Percentiles rank a stretch among this genome's conserved stretches.
phyloP scores from a whole-genome alignment of 306 rosid genomes.

The Begonia masoniana region DNA sequence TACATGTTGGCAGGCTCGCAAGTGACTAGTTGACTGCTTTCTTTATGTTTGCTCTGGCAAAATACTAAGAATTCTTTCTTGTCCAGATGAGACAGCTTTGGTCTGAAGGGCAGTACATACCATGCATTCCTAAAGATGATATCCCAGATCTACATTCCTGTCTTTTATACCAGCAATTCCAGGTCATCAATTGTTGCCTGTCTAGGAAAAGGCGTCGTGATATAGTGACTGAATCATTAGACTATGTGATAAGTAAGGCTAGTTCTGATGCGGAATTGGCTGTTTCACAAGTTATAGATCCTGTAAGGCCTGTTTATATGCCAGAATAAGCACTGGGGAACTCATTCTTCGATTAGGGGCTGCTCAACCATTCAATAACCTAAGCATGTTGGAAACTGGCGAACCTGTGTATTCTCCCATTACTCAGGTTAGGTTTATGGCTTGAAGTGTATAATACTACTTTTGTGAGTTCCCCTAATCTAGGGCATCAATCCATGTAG shows the following conservation, averaged over 20 bases:
- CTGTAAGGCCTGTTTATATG: slow-evolving; percentile 52
- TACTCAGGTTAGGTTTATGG: slow-evolving; percentile 58
- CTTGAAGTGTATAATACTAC: not conserved
- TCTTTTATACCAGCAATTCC: slow-evolving; percentile 75
- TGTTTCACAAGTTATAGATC: slow-evolving; percentile 13
- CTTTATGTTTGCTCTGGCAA: too few relatives aligned
- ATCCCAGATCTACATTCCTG: slow-evolving; percentile 87
- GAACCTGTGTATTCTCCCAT: slow-evolving; percentile 85
- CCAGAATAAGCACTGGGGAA: slow-evolving; percentile 61
- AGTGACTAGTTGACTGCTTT: too few relatives aligned
- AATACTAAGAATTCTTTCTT: not conserved
- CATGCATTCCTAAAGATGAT: slow-evolving; percentile 65
- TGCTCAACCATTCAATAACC: slow-evolving; percentile 35
- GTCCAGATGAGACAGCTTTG: slow-evolving; percentile 76
- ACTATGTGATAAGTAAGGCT: slow-evolving; percentile 52
- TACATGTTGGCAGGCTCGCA: too few relatives aligned
- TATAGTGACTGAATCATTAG: slow-evolving; percentile 64
- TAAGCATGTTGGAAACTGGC: slow-evolving; percentile 90
- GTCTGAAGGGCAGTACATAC: slow-evolving; percentile 52
- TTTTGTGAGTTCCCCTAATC: too few relatives aligned
- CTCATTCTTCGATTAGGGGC: slow-evolving; percentile 85
- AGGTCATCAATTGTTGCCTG: slow-evolving; percentile 85
- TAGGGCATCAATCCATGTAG: slow-evolving; percentile 23
- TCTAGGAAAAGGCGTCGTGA: slow-evolving; percentile 66
- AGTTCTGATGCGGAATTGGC: slow-evolving; percentile 28